Conservation (phyloP, 1,284 basidiomycete species). For the Coniferiporia sulphurascens region DNA sequence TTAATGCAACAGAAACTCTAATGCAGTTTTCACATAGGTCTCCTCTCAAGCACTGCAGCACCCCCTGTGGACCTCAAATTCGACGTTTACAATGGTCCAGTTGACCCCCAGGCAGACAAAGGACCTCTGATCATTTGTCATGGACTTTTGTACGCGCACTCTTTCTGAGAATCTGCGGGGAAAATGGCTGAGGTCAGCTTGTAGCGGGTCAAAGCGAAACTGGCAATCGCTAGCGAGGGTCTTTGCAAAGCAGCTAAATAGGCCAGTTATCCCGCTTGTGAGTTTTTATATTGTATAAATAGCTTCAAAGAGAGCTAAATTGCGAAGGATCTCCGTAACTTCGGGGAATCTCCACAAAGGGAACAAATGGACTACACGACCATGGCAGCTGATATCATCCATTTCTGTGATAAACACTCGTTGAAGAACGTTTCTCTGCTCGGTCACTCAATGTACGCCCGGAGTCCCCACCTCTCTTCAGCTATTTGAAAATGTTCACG, state of each 20-base stretch:
- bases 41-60: background rate
- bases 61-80: conserved; percentile 13
- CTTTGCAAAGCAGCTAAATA: conserved; percentile 49
- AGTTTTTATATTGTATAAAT: conserved; percentile 21
- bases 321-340: conserved; percentile 75
- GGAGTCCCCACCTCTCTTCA: background rate
- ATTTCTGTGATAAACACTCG: conserved; percentile 49
- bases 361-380: conserved; percentile 64
- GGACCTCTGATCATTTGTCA: conserved; percentile 59
- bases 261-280: conserved; percentile 73
- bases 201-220: conserved; percentile 76
- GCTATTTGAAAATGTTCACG: background rate
- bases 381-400: conserved; percentile 70
- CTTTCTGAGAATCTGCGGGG: background rate
- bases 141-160: conserved; percentile 53
- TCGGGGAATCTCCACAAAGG: conserved; percentile 73
- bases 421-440: conserved; percentile 64
- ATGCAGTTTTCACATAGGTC: background rate
- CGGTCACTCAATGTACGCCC: conserved; percentile 79
- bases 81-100: conserved; percentile 9
- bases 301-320: background rate
- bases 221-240: conserved; percentile 70
- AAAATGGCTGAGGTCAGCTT: background rate
- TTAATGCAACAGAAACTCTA: too few relatives aligned
- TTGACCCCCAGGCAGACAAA: conserved; percentile 5